Base-by-base conservation (phyloP, 148 eudicot genomes). In the Nepenthes mirabilis region DNA sequence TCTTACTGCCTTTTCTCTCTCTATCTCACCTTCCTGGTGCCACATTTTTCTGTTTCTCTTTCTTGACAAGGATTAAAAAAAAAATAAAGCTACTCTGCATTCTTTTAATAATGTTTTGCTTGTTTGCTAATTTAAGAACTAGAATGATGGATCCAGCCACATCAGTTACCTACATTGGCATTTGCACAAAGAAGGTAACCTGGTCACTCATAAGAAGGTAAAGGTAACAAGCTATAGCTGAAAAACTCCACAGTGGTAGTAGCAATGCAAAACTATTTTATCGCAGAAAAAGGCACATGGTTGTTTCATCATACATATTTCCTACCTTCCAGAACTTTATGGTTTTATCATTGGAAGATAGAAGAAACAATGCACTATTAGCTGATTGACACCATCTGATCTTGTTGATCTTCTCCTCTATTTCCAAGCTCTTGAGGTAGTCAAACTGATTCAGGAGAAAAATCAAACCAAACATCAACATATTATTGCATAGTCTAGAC, bases 341-440 rank as follows among this genome's bases (percentile, higher is more conserved):
- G 57, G 99, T 93, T 75, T 93, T 93, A 70, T 93, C 97, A 67
- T 93, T 93, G 48, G 99, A 86, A 34, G 97, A 93, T 59, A 93
- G 79, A 69, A 93, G 99, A 75, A 89, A 93, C 77, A 88, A 64
- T 68, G 99, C 89, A 34, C 87, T 83, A 56, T 93, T 93, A 32
- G 95, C 91, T 70, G 86, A 73, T 73, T 93, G 96, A 71, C 97
- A 93, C 99, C 99, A 93, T 71, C 89, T 73, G 64, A 93, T 93
- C 83, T 93, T 89, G 80, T 93, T 93, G 80, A 93, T 93, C 68
- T 93, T 93, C 88, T 93, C 99, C 75, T 93, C 99, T 65, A 93
- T 93, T 72, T 93, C 99, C 89, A 93, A 86, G 75, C 99, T 93
- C 83, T 93, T 93, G 69, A 93, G 87, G 69, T 93, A 93, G 77